phyloP scores from a whole-genome alignment of 1,139 yeast species.

The Pichia sp. region DNA sequence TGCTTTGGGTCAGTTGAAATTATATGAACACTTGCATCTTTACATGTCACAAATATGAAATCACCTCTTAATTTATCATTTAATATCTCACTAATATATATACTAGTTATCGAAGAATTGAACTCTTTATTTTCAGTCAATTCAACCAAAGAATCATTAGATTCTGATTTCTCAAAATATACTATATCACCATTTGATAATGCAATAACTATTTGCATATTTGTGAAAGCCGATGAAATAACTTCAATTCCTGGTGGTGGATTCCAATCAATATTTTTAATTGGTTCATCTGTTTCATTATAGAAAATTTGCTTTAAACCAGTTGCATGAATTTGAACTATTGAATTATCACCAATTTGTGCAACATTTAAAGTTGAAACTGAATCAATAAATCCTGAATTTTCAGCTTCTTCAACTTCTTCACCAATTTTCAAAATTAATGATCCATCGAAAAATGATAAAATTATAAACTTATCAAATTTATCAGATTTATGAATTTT shows the following conservation, averaged over 20 bases:
- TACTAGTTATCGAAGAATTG: constrained; percentile 42
- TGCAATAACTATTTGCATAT: constrained; percentile 61
- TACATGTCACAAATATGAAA: constrained; percentile 62
- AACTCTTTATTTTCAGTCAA: constrained; percentile 57
- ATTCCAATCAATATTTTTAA: constrained; percentile 57
- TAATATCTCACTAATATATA: constrained; percentile 51
- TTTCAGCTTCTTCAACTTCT: constrained; percentile 67
- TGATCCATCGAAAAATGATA: constrained; percentile 63
- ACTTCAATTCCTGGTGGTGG: constrained; percentile 77
- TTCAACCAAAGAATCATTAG: constrained; percentile 59
- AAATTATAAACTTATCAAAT: constrained; percentile 57
- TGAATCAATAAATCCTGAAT: constrained; percentile 50
- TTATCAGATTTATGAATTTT: constrained; percentile 37
- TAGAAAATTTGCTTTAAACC: constrained; percentile 64
- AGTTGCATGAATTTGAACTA: constrained; percentile 65
- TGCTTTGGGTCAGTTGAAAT: constrained; percentile 58
- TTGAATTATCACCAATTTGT: constrained; percentile 56
- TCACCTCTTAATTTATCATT: constrained; percentile 43
- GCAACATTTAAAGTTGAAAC: constrained; percentile 63
- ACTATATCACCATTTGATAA: constrained; percentile 68
- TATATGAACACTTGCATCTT: constrained; percentile 65
- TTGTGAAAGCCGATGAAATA: constrained; percentile 52
- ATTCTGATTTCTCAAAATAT: constrained; percentile 69
- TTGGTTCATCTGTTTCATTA: constrained; percentile 22
- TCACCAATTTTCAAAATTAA: constrained; percentile 73